phyloP scores from a whole-genome alignment of 352 stramenopile species.

The Phytophthora rubi region DNA sequence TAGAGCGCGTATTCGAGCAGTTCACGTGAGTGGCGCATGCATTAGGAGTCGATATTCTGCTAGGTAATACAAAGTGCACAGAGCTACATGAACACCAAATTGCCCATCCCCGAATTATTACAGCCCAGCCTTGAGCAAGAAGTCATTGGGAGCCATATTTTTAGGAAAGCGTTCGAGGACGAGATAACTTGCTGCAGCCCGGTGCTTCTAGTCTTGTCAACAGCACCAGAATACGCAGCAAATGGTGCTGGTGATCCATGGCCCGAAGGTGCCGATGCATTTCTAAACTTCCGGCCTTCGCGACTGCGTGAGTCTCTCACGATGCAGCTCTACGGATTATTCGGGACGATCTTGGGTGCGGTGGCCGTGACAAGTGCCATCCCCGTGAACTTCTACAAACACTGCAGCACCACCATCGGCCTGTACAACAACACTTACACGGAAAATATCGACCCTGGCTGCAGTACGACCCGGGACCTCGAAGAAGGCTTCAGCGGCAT shows the following conservation, averaged over 20 bases:
- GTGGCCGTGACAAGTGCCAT: constrained; percentile 34
- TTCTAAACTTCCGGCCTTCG: constrained; percentile 12
- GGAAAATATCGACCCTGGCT: constrained; percentile 42
- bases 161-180: constrained; percentile 30
- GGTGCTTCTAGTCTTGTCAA: constrained; percentile 25
- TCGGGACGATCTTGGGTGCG: constrained; percentile 7
- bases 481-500: constrained; percentile 65
- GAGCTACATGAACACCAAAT: too few relatives aligned
- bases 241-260: background rate
- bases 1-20: constrained; percentile 94
- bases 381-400: constrained; percentile 65
- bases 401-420: constrained; percentile 46
- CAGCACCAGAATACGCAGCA: constrained; percentile 8
- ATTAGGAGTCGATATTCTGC: background rate
- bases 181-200: constrained; percentile 24
- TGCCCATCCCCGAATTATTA: too few relatives aligned
- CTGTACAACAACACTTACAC: constrained; percentile 60
- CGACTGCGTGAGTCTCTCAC: background rate
- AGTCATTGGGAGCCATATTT: constrained; percentile 7
- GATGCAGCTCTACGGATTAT: constrained; percentile 23
- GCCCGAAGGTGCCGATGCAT: constrained; percentile 7
- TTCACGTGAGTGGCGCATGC: constrained; percentile 63
- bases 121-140: background rate
- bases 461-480: constrained; percentile 39
- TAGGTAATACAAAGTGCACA: background rate